These are phyloP conservation scores for Magnusiomyces fungicola DNA, from an alignment of 1,139 yeast species.

Conservation along the genomic window DNA sequence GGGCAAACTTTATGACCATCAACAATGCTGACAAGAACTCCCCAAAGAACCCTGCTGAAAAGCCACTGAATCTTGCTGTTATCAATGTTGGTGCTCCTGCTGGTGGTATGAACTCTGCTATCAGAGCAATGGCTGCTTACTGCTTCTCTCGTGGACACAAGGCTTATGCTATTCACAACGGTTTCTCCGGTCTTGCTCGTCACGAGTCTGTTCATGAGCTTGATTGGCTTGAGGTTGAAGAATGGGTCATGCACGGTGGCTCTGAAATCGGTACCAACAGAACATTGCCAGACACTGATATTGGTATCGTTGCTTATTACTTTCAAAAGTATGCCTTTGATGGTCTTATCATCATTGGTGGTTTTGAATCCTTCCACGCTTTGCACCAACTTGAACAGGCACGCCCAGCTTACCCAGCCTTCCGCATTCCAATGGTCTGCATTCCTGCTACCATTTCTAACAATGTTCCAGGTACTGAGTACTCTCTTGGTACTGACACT, in stretches of 20 bases:
- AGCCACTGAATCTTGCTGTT: conserved; percentile 62
- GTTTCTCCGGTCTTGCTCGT: conserved; percentile 82
- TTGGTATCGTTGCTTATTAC: conserved; percentile 84
- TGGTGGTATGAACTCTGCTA: conserved; percentile 91
- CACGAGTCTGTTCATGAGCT: conserved; percentile 71
- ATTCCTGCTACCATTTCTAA: conserved; percentile 96
- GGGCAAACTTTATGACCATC: conserved; percentile 61
- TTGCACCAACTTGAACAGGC: conserved; percentile 72
- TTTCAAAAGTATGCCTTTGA: conserved; percentile 79
- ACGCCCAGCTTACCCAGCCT: conserved; percentile 70
- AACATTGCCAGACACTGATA: conserved; percentile 68
- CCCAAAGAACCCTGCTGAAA: conserved; percentile 35
- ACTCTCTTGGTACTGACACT: conserved; percentile 89
- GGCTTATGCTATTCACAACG: conserved; percentile 82
- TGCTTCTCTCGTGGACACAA: conserved; percentile 87
- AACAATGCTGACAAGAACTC: conserved; percentile 62
- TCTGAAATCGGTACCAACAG: conserved; percentile 95
- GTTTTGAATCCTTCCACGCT: conserved; percentile 87
- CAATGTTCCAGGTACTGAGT: conserved; percentile 96
- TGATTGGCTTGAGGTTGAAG: conserved; percentile 79
- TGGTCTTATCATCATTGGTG: conserved; percentile 87
- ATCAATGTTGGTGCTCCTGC: conserved; percentile 96
- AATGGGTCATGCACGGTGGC: conserved; percentile 90
- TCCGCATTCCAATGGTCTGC: conserved; percentile 88
- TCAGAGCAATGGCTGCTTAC: conserved; percentile 84